Conservation (phyloP, 2,329 filamentous ascomycete genomes). For the Trichoderma afroharzianum region DNA sequence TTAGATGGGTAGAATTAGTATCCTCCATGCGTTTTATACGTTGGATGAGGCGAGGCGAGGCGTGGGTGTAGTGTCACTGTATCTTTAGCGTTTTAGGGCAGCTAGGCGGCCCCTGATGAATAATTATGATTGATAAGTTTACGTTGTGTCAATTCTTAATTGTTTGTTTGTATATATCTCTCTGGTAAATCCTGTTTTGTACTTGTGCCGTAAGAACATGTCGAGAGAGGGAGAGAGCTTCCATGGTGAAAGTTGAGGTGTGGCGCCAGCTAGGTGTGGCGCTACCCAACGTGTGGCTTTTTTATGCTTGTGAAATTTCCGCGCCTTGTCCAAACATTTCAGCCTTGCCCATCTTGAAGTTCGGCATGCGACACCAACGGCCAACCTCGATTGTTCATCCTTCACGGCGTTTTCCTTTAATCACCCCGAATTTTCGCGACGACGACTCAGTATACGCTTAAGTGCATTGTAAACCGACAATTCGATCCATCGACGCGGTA, state of each 20-base stretch:
- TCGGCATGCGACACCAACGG: slow-evolving; percentile 3
- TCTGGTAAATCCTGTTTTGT: background rate
- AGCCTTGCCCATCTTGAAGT: slow-evolving; percentile 26
- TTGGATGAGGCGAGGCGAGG: background rate
- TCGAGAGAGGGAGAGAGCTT: background rate
- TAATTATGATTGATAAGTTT: background rate
- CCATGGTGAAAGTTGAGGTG: background rate
- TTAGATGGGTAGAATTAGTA: background rate
- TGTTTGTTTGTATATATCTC: background rate
- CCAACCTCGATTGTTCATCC: background rate
- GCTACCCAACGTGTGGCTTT: slow-evolving; percentile 14
- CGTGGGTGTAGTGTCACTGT: background rate
- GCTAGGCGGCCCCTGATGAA: background rate
- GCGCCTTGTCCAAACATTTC: slow-evolving; percentile 29
- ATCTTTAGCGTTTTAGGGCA: background rate
- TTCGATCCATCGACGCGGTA: background rate
- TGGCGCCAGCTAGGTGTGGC: slow-evolving; percentile 3
- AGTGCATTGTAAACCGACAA: background rate
- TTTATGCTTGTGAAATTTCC: slow-evolving; percentile 30
- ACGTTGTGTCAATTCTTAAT: background rate
- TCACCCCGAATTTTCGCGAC: background rate
- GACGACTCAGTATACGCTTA: too few relatives aligned
- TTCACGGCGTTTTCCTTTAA: background rate
- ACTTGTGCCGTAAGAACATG: background rate
- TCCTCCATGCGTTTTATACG: background rate